Evolutionary conservation across 441 rosid genomes (phyloP), one percentile per base, ranked within the genome.

Genomic region (Erodium moschatum): DNA sequence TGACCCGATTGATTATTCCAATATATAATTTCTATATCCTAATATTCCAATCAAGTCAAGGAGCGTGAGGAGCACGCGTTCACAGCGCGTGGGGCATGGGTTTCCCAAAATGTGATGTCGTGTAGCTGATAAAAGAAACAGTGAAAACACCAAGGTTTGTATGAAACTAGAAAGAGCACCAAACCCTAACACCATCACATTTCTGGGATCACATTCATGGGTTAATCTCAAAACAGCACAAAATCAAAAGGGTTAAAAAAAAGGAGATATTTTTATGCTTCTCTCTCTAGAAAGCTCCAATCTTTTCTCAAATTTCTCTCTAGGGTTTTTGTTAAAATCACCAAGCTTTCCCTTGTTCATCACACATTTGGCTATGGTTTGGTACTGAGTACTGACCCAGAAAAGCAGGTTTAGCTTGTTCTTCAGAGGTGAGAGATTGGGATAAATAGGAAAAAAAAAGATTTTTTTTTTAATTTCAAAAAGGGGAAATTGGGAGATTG

Each of bases 151-250:
- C 16, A 11, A 50, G 56, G 56, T 3, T 50, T 50, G 18, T 50
- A 50, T 50, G 56, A 50, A 50, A 50, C 56, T 13, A 11, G 56
- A 50, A 50, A 50, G 56, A 50, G 56, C 56, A 50, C 56, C 56
- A 33, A 50, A 50, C 56, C 56, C 18, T 50, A 46, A n/a, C 56
- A 12, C 7, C 56, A 50, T 13, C 56, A 12, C 56, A 50, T 50
- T 50, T 50, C n/a, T 50, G 56, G 56, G 38, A 33, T 33, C 38
- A 33, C 38, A 33, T 33, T 42, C 13, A 42, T 42, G 48, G 48
- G 48, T 33, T 42, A 42, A 11, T 1, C 48, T 42, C 6, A 42
- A 42, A 42, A 11, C 13, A 1, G 11, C 56, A 50, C 18, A 50
- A 4, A n/a, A 2, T 12, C 56, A 50, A 50, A 50, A 50, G 27